Percentiles rank a stretch among this genome's conserved stretches.
Conservation (phyloP, 2,329 filamentous ascomycete species). For the Ceratocystis diversiconidia region DNA sequence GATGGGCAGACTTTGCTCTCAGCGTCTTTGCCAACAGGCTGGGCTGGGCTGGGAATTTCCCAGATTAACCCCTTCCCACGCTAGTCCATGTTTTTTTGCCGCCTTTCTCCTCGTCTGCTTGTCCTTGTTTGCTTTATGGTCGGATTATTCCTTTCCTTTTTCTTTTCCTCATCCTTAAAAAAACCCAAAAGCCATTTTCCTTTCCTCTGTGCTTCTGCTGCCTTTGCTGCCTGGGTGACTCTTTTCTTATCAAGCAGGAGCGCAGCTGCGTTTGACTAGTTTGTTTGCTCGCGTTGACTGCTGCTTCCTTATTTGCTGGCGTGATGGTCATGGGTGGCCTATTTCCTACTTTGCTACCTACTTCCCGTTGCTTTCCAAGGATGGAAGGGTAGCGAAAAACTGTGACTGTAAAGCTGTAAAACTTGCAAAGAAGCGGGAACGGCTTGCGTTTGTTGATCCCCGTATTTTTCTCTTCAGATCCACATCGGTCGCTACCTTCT, state of each 20-base stretch:
- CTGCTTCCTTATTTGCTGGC: not conserved
- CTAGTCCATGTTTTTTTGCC: not conserved
- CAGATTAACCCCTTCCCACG: not conserved
- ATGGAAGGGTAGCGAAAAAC: no score
- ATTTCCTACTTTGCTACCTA: no score
- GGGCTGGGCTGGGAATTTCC: not conserved
- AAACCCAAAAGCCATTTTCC: not conserved
- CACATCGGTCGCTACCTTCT: not conserved
- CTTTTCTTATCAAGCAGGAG: not conserved
- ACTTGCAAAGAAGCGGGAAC: not conserved
- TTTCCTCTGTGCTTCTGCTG: not conserved
- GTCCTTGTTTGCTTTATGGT: not conserved
- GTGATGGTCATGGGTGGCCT: not conserved
- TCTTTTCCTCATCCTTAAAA: not conserved
- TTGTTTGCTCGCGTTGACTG: no score
- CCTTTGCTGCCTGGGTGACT: not conserved
- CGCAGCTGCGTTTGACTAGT: not conserved
- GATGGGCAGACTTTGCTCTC: no score
- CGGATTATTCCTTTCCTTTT: not conserved
- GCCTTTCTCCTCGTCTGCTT: not conserved
- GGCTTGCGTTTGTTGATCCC: conserved; percentile 3
- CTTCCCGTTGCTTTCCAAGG: no score
- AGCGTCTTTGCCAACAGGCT: no score
- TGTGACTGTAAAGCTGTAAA: conserved; percentile 1
- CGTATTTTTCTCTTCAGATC: conserved; percentile 1